These are phyloP conservation scores for Lichtheimia ramosa DNA, from an alignment of 371 early-diverging fungal genomes.

Conservation along the genomic window DNA sequence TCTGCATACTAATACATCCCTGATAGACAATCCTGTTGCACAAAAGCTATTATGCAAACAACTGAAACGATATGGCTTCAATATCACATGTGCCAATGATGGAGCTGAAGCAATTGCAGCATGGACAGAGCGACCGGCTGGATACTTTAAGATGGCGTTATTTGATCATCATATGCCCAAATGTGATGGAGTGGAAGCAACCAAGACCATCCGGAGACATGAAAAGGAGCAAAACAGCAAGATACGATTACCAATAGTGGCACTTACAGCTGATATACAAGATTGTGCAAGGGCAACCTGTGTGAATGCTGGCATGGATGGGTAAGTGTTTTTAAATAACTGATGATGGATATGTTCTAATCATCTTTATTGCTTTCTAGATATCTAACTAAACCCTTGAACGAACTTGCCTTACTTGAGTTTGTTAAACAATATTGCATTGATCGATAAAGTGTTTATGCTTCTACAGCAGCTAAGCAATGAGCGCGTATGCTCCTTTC, in stretches of 20 bases:
- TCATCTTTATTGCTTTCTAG: too few species aligned
- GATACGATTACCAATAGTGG: conserved; percentile 19
- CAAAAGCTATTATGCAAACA: conserved; percentile 43
- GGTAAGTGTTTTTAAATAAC: not conserved
- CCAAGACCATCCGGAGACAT: conserved; percentile 33
- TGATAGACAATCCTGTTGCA: conserved; percentile 46
- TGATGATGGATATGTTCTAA: too few species aligned
- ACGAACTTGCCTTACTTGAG: conserved; percentile 35
- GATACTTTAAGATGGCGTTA: conserved; percentile 38
- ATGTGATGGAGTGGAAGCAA: conserved; percentile 51
- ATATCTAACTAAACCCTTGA: conserved; percentile 45
- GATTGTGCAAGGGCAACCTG: conserved; percentile 11
- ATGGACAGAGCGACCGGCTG: conserved; percentile 29
- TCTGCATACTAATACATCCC: not conserved
- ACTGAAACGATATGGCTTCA: conserved; percentile 38
- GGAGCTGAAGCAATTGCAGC: conserved; percentile 40
- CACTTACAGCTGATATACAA: conserved; percentile 14
- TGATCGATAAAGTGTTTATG: not conserved
- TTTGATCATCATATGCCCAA: conserved; percentile 56
- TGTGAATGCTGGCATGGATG: conserved; percentile 16
- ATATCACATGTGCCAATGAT: conserved; percentile 45
- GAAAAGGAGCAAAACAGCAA: conserved; percentile 24
- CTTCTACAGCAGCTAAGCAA: too few species aligned
- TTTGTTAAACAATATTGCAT: conserved; percentile 25
- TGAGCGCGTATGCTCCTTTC: too few species aligned